Base-by-base conservation (phyloP, 1,284 basidiomycete species). In the Cutaneotrichosporon sp. region DNA sequence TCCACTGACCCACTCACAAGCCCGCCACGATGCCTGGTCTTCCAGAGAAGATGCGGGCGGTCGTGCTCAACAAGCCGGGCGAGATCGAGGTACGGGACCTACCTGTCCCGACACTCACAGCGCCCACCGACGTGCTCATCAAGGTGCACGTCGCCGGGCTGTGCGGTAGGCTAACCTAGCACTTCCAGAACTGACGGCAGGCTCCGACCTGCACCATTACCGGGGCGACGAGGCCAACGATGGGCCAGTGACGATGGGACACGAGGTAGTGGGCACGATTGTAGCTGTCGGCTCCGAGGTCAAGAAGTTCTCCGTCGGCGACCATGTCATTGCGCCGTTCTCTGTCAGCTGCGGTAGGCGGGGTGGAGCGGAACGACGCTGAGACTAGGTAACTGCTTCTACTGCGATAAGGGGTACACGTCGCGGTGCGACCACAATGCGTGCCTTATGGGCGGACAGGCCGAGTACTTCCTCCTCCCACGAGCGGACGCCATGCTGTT, bases 321-420 rank as follows among this genome's bases (percentile, higher is more conserved):
- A 92, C 70, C 83, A 84, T 59, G 87, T 93, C n/a, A 83, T 93
- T 14, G 84, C 87, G 1, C 88, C 91, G 0, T 94, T 93, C 72
- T 89, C 88, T 0, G 80, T 83, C 17, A 87, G 83, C 38, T 94
- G 91, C 63, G 87, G 86, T 46, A 83, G 85, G 73, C 88, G 12
- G 14, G 33, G 23, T 20, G n/a, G 21, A 21, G 22, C 40, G 3
- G 47, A 17, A 26, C 18, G 15, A 17, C 4, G 9, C 47, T 37
- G 14, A 40, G 35, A 8, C 37, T 45, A 75, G 73, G 69, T 22
- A 33, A 42, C 20, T 69, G 64, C 61, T 69, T 63, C 55, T 84
- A 83, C 63, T 93, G 90, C 69, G 79, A 83, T 3, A 69, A 84
- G 23, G 86, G 85, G 22, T 86, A 84, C 68, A 90, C 88, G 2